phyloP scores from a whole-genome alignment of 345 rosid species.

The Populus nigra region DNA sequence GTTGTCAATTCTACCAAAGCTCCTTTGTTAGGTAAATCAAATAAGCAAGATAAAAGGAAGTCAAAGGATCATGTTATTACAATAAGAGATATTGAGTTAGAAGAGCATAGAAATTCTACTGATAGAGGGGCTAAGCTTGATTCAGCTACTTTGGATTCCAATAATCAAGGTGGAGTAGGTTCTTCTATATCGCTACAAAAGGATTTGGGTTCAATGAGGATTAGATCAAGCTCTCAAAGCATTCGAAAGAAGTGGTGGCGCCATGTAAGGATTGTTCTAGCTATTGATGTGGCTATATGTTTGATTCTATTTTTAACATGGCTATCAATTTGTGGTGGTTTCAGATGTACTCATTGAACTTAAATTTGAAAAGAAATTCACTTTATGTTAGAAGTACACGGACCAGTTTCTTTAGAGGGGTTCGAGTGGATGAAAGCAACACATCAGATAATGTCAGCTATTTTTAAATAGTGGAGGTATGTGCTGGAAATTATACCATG shows the following conservation, averaged over 20 bases:
- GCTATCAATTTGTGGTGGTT: constrained; percentile 60
- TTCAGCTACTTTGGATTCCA: constrained; percentile 33
- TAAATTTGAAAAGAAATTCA: background rate
- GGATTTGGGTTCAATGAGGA: constrained; percentile 62
- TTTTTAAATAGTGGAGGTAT: background rate
- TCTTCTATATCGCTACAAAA: constrained; percentile 48
- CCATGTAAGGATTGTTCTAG: constrained; percentile 67
- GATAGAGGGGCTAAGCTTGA: constrained; percentile 50
- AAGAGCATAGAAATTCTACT: constrained; percentile 54
- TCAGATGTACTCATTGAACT: constrained; percentile 41
- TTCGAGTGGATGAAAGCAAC: background rate
- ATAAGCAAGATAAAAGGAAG: constrained; percentile 69
- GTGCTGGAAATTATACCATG: constrained; percentile 1
- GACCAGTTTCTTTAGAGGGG: background rate
- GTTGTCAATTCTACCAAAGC: constrained; percentile 57
- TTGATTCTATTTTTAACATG: constrained; percentile 58
- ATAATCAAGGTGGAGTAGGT: constrained; percentile 38
- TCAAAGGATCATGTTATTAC: constrained; percentile 58
- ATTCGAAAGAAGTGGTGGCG: constrained; percentile 69
- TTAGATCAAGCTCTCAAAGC: constrained; percentile 52
- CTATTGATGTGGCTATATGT: constrained; percentile 73
- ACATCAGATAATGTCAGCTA: background rate
- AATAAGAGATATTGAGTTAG: constrained; percentile 61
- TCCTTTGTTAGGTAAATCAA: constrained; percentile 61
- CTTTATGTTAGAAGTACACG: background rate